Evolutionary conservation across 768 basidiomycete genomes (phyloP), one percentile per base, ranked within the genome.

Genomic region (Tephrocybe sp.): DNA sequence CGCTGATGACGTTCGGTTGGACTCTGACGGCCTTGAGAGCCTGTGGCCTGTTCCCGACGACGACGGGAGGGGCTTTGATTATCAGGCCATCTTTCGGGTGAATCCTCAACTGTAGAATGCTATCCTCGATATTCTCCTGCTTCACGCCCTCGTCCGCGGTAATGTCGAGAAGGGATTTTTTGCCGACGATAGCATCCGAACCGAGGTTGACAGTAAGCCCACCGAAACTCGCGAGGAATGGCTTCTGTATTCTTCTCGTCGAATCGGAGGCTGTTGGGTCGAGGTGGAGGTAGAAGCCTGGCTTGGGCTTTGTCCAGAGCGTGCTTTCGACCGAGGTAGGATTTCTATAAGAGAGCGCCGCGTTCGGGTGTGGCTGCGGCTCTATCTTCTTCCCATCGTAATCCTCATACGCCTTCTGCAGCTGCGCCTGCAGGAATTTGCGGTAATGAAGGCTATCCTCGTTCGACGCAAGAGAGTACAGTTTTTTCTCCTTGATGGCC

Each of bases 301-400:
- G 79, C 56, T 80, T 73, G 15, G 80, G 68, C 51, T 69, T 73
- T 7, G 74, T 73, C 61, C 70, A 73, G 62, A 84, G 69, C 44
- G 69, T 67, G 0, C 76, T 72, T 45, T 89, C 84, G 40, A 91
- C 66, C 5, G 53, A 44, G 5, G 85, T 73, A 28, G 77, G 73
- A 32, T 72, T 69, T 2, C 79, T 64, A 64, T 92, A 92, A 37
- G 71, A 68, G 34, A 91, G 72, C 3, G 79, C 90, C 31, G 75
- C 88, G 30, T 67, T 73, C 22, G 68, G 74, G 56, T 92, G 90
- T 0, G 87, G 87, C 47, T 79, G 73, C 35, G 78, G 83, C 52
- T 83, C 80, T 53, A 92, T 83, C 32, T 59, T 64, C 46, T 34
- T 62, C 49, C 44, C 62, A 16, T 42, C 50, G 38, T 49, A 54